Percentiles rank a stretch among this genome's conserved stretches.
phyloP scores from a whole-genome alignment of 106 monocot species.

The Gastrodia elata region DNA sequence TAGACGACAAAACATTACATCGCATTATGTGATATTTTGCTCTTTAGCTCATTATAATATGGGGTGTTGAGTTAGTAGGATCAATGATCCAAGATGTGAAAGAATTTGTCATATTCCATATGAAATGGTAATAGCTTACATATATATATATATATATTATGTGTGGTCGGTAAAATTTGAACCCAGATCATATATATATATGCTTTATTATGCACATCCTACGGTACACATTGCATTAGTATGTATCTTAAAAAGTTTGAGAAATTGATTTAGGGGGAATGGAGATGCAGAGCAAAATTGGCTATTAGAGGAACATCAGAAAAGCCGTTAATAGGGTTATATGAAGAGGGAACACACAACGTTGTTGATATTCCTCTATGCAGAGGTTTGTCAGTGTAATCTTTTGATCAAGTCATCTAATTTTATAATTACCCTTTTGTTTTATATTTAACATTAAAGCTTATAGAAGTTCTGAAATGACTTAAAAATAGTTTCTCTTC shows the following conservation, averaged over 20 bases:
- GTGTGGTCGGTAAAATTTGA: no score
- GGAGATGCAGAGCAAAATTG: conserved; percentile 94
- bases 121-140: no score
- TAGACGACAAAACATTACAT: no score
- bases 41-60: no score
- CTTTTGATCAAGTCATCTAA: background rate
- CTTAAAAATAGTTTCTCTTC: background rate
- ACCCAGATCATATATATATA: background rate
- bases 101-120: no score
- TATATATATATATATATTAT: no score
- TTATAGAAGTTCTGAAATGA: background rate
- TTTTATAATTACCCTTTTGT: background rate
- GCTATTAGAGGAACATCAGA: conserved; percentile 74
- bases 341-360: conserved; percentile 86
- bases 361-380: conserved; percentile 86
- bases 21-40: no score
- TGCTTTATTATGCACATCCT: background rate
- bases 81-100: no score
- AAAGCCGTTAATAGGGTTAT: conserved; percentile 69
- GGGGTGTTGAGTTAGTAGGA: no score
- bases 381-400: conserved; percentile 45
- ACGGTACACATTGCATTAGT: background rate
- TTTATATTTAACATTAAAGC: background rate
- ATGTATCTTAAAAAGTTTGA: background rate
- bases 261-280: conserved; percentile 53